Evolutionary conservation across 1,139 yeast genomes (phyloP).

Genomic region (Meyerozyma sp.): DNA sequence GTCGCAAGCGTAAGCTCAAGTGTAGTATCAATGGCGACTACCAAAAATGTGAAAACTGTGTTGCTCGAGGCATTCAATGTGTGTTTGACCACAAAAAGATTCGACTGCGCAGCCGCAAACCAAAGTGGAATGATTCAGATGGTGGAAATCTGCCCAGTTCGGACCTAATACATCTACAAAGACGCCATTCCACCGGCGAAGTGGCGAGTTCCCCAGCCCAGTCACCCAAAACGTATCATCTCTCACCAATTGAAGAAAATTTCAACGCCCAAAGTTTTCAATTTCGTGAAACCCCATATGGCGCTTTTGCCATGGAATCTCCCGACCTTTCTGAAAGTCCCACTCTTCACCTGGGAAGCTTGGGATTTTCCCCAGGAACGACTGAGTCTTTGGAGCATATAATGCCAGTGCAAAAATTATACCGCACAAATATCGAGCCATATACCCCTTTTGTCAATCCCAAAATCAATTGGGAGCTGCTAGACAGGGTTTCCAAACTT

Average conservation of each 20-base stretch:
- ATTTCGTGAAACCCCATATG: no score
- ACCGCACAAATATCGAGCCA: slow-evolving; percentile 12
- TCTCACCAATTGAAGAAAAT: background rate
- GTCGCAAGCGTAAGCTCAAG: slow-evolving; percentile 13
- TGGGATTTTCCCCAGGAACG: background rate
- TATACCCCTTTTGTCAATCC: slow-evolving; percentile 16
- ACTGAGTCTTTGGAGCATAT: background rate
- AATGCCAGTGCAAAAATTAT: slow-evolving; percentile 4
- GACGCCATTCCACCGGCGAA: background rate
- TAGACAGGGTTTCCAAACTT: slow-evolving; percentile 13
- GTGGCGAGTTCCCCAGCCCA: background rate
- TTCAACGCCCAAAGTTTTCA: background rate
- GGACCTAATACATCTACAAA: slow-evolving; percentile 4
- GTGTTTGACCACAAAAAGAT: slow-evolving; percentile 15
- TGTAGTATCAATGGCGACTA: slow-evolving; percentile 9
- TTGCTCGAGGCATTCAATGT: slow-evolving; percentile 12
- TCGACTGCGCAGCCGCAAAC: background rate
- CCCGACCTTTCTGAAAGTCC: background rate
- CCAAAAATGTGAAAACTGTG: slow-evolving; percentile 14
- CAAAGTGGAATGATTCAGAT: slow-evolving; percentile 1
- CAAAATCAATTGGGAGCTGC: slow-evolving; percentile 6
- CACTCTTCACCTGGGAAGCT: background rate
- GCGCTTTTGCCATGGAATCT: background rate
- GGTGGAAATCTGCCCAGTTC: background rate
- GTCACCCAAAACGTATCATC: background rate